Conservation (phyloP, 2,329 filamentous ascomycete species). For the Alternaria ventricosa region DNA sequence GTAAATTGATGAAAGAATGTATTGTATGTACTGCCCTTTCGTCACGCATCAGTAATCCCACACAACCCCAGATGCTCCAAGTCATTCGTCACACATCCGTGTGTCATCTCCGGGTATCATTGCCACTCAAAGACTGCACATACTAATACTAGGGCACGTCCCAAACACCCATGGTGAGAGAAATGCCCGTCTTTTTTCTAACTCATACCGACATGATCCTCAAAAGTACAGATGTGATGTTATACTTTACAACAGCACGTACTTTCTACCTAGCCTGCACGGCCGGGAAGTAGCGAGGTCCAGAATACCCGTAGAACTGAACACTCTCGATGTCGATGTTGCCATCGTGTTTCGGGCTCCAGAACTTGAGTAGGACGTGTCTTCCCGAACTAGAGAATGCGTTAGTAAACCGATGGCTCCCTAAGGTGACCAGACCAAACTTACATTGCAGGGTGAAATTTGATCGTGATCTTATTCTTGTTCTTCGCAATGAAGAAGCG, state of each 20-base stretch:
- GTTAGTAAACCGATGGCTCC: not conserved
- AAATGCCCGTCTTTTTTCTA: not conserved
- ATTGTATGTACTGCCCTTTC: not conserved
- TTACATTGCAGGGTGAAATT: conserved; percentile 78
- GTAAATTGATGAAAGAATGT: not conserved
- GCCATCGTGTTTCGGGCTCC: conserved; percentile 74
- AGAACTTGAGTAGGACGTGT: conserved; percentile 88
- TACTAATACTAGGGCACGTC: not conserved
- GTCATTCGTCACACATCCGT: not conserved
- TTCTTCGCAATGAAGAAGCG: conserved; percentile 83
- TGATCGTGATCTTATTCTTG: conserved; percentile 85
- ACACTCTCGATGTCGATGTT: conserved; percentile 94
- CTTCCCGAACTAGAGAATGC: conserved; percentile 66
- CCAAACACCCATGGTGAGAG: not conserved
- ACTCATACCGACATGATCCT: not conserved
- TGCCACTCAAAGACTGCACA: not conserved
- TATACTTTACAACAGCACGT: not conserved
- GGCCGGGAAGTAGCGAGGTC: conserved; percentile 82
- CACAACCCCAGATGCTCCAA: not conserved
- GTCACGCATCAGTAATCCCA: not conserved
- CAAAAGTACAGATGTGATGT: not conserved
- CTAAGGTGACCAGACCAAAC: conserved; percentile 26
- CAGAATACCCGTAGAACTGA: conserved; percentile 81
- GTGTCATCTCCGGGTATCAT: conserved; percentile 1
- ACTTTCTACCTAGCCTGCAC: conserved; percentile 53